Percentiles rank a stretch among this genome's conserved stretches.
Conservation (phyloP, 169 alveolate species). For the Theileria luwenshuni region DNA sequence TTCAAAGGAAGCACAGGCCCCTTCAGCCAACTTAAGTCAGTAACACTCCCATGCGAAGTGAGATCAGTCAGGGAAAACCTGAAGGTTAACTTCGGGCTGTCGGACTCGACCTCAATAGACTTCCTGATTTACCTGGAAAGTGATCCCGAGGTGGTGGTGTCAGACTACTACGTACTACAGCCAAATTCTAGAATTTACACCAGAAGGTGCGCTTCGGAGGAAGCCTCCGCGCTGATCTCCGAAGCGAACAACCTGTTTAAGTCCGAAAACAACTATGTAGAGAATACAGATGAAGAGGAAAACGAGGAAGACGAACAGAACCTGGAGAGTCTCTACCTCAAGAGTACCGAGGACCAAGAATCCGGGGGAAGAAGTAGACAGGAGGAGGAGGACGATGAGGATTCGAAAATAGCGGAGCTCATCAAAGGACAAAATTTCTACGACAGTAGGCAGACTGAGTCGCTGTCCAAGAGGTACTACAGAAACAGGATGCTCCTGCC, state of each 20-base stretch:
- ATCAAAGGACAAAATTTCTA: slow-evolving; percentile 52
- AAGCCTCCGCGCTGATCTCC: slow-evolving; percentile 47
- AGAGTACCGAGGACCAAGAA: not conserved
- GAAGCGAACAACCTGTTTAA: slow-evolving; percentile 30
- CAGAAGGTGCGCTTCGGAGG: slow-evolving; percentile 42
- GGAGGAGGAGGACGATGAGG: slow-evolving; percentile 41
- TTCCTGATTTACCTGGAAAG: slow-evolving; percentile 44
- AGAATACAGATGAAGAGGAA: not conserved
- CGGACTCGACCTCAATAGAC: slow-evolving; percentile 44
- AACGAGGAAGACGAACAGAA: slow-evolving; percentile 42
- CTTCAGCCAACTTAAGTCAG: slow-evolving; percentile 28
- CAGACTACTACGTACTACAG: slow-evolving; percentile 33
- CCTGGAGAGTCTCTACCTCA: not conserved
- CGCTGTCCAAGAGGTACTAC: slow-evolving; percentile 44
- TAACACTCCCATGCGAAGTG: slow-evolving; percentile 47
- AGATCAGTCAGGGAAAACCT: slow-evolving; percentile 37
- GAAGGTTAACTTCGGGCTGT: slow-evolving; percentile 64
- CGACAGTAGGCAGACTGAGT: slow-evolving; percentile 38
- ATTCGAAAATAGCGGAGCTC: slow-evolving; percentile 26
- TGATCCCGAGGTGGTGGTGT: slow-evolving; percentile 37
- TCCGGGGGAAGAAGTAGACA: no score
- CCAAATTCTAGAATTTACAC: slow-evolving; percentile 30
- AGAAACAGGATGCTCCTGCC: slow-evolving; percentile 38
- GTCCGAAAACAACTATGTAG: not conserved
- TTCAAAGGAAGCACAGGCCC: slow-evolving; percentile 59